Conservation (phyloP, 2,329 filamentous ascomycete species). For the Gaeumannomyces sp. region DNA sequence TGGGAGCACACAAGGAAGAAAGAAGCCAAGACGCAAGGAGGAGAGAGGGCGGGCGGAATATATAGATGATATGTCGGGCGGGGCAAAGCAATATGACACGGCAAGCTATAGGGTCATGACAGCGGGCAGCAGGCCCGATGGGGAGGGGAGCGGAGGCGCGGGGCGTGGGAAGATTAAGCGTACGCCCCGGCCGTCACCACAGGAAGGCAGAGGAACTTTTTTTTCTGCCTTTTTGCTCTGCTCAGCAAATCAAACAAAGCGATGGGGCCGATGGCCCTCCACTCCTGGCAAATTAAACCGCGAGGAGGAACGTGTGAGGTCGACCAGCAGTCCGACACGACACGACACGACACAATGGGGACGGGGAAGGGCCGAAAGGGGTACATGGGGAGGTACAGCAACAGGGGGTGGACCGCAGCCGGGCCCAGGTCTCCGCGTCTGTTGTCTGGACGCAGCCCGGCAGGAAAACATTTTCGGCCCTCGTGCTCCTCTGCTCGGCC, state of each 20-base stretch:
- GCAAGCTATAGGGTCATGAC: slow-evolving; percentile 1
- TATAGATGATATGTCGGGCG: background rate
- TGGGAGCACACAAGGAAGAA: background rate
- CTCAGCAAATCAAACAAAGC: background rate
- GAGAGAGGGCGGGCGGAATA: background rate
- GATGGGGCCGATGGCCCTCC: background rate
- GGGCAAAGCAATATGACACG: background rate
- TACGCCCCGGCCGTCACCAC: background rate
- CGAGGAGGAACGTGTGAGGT: background rate
- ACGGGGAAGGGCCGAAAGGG: slow-evolving; percentile 1
- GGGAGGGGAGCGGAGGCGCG: background rate
- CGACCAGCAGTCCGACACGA: background rate
- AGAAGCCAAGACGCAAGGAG: background rate
- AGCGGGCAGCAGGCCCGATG: background rate
- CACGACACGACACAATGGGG: background rate
- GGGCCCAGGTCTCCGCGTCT: background rate
- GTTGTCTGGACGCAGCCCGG: background rate
- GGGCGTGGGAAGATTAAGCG: background rate
- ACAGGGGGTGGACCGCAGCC: background rate
- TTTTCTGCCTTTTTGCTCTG: background rate
- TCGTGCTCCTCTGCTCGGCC: background rate
- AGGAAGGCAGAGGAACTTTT: background rate
- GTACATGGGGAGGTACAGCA: slow-evolving; percentile 1
- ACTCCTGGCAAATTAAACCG: slow-evolving; percentile 5
- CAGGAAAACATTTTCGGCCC: background rate